phyloP scores from a whole-genome alignment of 495 filamentous ascomycete genomes.

The Podospora conica region DNA sequence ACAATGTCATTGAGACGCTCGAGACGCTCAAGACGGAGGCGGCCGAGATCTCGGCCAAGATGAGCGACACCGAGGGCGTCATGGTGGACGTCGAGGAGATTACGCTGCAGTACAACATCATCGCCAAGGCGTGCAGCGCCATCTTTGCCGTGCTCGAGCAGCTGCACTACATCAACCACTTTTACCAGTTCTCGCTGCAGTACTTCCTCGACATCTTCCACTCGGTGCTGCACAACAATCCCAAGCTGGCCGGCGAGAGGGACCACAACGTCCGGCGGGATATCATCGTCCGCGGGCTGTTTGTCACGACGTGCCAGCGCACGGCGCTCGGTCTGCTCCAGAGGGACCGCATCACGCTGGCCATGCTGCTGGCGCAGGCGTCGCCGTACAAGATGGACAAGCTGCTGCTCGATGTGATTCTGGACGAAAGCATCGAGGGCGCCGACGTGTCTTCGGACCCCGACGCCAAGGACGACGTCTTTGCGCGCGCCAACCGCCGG shows the following conservation, averaged over 20 bases:
- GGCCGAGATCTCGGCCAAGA: slow-evolving; percentile 91
- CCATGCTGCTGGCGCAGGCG: slow-evolving; percentile 93
- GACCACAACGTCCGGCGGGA: slow-evolving; percentile 73
- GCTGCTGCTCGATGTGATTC: slow-evolving; percentile 72
- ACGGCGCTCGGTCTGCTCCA: slow-evolving; percentile 90
- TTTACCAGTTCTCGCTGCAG: slow-evolving; percentile 98
- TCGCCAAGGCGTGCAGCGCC: slow-evolving; percentile 90
- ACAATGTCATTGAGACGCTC: slow-evolving; percentile 94
- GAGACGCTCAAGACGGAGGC: slow-evolving; percentile 98
- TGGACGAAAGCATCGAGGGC: slow-evolving; percentile 71
- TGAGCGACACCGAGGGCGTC: slow-evolving; percentile 91
- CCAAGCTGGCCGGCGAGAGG: slow-evolving; percentile 61
- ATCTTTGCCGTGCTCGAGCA: slow-evolving; percentile 96
- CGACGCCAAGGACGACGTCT: slow-evolving; percentile 60
- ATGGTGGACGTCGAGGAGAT: slow-evolving; percentile 96
- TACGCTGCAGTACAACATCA: slow-evolving; percentile 84
- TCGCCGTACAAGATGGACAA: slow-evolving; percentile 93
- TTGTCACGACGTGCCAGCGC: slow-evolving; percentile 84
- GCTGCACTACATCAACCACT: slow-evolving; percentile 96
- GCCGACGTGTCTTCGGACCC: slow-evolving; percentile 67
- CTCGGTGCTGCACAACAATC: slow-evolving; percentile 78
- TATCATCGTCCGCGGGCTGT: slow-evolving; percentile 82
- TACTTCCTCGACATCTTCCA: slow-evolving; percentile 98
- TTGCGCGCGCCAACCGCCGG: slow-evolving; percentile 54
- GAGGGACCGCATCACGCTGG: slow-evolving; percentile 87